Evolutionary conservation across 352 stramenopile genomes (phyloP).

Genomic region (Blastocystis sp.): DNA sequence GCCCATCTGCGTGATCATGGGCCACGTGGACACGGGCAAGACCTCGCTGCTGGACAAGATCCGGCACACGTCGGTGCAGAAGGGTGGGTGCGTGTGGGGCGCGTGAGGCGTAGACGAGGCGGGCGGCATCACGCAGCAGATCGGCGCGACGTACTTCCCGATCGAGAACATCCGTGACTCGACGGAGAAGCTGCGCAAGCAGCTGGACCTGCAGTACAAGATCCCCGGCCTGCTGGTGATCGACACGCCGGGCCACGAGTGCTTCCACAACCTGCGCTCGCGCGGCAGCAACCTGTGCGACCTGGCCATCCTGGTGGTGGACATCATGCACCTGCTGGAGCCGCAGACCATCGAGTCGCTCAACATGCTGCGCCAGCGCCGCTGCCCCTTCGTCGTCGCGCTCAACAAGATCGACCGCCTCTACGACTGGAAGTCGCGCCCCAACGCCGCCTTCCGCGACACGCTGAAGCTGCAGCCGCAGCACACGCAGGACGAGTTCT

Average conservation of each 20-base stretch:
- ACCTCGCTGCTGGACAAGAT: constrained; percentile 99
- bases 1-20: constrained; percentile 99
- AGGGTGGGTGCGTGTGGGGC: constrained; percentile 70
- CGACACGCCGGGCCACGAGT: constrained; percentile 98
- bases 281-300: constrained; percentile 94
- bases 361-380: constrained; percentile 88
- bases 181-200: constrained; percentile 78
- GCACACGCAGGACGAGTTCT: constrained; percentile 91
- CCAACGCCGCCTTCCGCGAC: constrained; percentile 88
- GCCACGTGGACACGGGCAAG: constrained; percentile 94
- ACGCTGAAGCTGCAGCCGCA: constrained; percentile 79
- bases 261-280: constrained; percentile 94
- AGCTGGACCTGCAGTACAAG: constrained; percentile 82
- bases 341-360: constrained; percentile 97
- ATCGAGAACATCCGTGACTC: constrained; percentile 85
- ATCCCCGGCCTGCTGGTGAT: constrained; percentile 90
- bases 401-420: constrained; percentile 97
- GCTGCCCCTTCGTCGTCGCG: constrained; percentile 94
- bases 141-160: constrained; percentile 89
- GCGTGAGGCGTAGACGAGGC: constrained; percentile 79
- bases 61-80: constrained; percentile 94
- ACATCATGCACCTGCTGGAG: constrained; percentile 98
- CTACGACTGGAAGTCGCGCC: constrained; percentile 94
- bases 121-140: constrained; percentile 97
- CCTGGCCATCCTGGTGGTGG: constrained; percentile 97